Percentiles rank a stretch among this genome's conserved stretches.
phyloP scores from a whole-genome alignment of 208 protist species.

The Jaenimonas drosophilae region DNA sequence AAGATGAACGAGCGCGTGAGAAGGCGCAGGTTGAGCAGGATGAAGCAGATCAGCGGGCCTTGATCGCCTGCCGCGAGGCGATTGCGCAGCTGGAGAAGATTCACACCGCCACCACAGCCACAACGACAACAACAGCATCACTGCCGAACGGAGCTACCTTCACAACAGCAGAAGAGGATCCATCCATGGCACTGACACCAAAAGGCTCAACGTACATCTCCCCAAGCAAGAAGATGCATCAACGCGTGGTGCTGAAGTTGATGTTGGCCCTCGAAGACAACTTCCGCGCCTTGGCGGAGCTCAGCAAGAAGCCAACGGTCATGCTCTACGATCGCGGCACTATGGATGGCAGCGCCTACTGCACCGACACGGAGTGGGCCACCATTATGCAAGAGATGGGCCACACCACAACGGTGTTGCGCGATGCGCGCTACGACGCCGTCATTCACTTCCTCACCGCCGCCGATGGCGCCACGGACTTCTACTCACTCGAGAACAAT shows the following conservation, averaged over 20 bases:
- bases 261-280: slow-evolving; percentile 28
- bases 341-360: slow-evolving; percentile 55
- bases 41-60: not conserved
- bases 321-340: slow-evolving; percentile 45
- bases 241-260: slow-evolving; percentile 28
- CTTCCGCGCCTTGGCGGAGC: slow-evolving; percentile 21
- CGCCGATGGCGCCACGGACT: slow-evolving; percentile 46
- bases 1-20: slow-evolving; percentile 9
- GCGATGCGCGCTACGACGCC: slow-evolving; percentile 44
- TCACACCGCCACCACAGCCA: not conserved
- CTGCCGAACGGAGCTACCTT: not conserved
- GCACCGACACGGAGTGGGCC: slow-evolving; percentile 20
- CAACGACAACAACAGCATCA: not conserved
- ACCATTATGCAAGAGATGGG: slow-evolving; percentile 10
- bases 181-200: not conserved
- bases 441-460: slow-evolving; percentile 70
- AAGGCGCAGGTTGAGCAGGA: slow-evolving; percentile 4
- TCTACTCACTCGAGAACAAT: slow-evolving; percentile 61
- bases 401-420: slow-evolving; percentile 20
- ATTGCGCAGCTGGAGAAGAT: not conserved
- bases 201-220: slow-evolving; percentile 1
- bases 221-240: slow-evolving; percentile 16
- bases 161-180: not conserved
- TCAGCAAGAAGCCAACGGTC: slow-evolving; percentile 14
- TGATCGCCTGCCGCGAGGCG: not conserved